These are phyloP conservation scores for Microdochium bolleyi DNA, from an alignment of 2,329 filamentous ascomycete genomes.

Conservation along the genomic window DNA sequence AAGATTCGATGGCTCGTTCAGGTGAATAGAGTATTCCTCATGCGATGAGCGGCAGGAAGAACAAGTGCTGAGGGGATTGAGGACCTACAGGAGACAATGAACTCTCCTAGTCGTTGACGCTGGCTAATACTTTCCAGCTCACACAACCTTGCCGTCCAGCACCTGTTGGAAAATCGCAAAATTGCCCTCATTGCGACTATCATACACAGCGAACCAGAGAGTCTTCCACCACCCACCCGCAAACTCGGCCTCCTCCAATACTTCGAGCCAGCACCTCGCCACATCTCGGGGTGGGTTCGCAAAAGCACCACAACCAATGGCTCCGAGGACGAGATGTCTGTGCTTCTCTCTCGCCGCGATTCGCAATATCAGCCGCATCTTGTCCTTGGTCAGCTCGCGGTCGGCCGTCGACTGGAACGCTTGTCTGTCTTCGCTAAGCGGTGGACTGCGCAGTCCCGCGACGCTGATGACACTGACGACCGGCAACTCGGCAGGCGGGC, in stretches of 20 bases:
- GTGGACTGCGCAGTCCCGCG: conserved; percentile 19
- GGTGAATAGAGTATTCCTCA: too few relatives aligned
- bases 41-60: too few relatives aligned
- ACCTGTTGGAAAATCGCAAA: too few relatives aligned
- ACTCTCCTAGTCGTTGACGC: too few relatives aligned
- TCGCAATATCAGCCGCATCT: conserved; percentile 54
- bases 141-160: too few relatives aligned
- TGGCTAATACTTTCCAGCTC: too few relatives aligned
- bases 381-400: conserved; percentile 48
- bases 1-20: too few relatives aligned
- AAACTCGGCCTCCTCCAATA: conserved; percentile 42
- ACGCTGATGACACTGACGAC: conserved; percentile 31
- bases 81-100: too few relatives aligned
- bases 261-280: conserved; percentile 53
- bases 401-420: conserved; percentile 33
- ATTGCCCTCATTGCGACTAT: too few relatives aligned
- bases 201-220: too few relatives aligned
- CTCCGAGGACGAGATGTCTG: conserved; percentile 55
- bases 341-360: conserved; percentile 51
- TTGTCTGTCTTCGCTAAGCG: conserved; percentile 10
- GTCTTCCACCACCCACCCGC: conserved; percentile 27
- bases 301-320: conserved; percentile 63
- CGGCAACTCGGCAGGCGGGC: conserved; percentile 18
- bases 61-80: too few relatives aligned
- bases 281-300: conserved; percentile 53